Conservation (phyloP, 352 stramenopile species). For the Phytophthora sojae region DNA sequence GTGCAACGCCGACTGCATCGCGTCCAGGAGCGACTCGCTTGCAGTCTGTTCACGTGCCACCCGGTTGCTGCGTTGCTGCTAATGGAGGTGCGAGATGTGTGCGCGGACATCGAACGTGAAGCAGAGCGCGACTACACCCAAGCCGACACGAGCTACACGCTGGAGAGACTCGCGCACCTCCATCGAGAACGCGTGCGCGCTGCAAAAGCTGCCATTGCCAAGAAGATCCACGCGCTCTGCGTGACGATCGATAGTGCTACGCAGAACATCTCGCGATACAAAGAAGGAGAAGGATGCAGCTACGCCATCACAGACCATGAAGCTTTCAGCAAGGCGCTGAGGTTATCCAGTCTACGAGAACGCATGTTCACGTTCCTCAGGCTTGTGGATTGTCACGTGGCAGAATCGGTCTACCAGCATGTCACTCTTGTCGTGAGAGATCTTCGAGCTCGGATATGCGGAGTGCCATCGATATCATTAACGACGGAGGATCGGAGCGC, state of each 20-base stretch:
- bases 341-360: conserved; percentile 47
- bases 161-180: conserved; percentile 21
- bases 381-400: conserved; percentile 51
- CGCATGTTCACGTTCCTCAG: conserved; percentile 68
- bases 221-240: conserved; percentile 34
- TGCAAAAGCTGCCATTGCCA: conserved; percentile 20
- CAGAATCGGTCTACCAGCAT: conserved; percentile 56
- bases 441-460: conserved; percentile 49
- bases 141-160: conserved; percentile 25
- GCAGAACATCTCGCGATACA: conserved; percentile 24
- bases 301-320: conserved; percentile 30
- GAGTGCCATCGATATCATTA: neutral
- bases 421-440: conserved; percentile 39
- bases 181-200: conserved; percentile 24
- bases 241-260: conserved; percentile 24
- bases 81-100: conserved; percentile 35
- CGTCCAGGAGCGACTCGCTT: conserved; percentile 45
- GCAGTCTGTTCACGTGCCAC: conserved; percentile 64
- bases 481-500: conserved; percentile 1
- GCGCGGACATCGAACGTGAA: conserved; percentile 30
- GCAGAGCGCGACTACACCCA: conserved; percentile 18
- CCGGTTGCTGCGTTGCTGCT: conserved; percentile 43
- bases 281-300: conserved; percentile 10
- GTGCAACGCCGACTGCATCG: conserved; percentile 52
- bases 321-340: conserved; percentile 34